These are phyloP conservation scores for Paecilomyces dactylethromorphus DNA, from an alignment of 2,329 filamentous ascomycete species.

Conservation along the genomic window DNA sequence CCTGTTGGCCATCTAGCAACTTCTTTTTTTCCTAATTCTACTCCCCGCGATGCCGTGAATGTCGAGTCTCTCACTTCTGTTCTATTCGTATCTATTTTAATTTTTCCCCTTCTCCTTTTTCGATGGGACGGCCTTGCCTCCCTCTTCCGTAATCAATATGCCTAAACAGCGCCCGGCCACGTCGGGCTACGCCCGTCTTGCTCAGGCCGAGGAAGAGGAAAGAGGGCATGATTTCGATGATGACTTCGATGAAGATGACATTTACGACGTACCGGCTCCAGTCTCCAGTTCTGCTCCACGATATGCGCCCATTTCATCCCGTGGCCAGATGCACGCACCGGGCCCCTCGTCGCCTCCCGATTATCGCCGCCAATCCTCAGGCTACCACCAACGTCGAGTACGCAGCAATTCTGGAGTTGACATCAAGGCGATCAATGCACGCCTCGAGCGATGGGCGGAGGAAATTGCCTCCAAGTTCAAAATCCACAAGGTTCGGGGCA, in stretches of 20 bases:
- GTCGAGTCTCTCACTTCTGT: background rate
- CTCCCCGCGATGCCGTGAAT: background rate
- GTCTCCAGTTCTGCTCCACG: constrained; percentile 52
- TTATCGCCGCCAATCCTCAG: constrained; percentile 42
- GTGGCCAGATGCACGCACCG: constrained; percentile 46
- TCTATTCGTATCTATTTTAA: background rate
- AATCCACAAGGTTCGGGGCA: constrained; percentile 68
- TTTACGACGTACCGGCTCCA: constrained; percentile 48
- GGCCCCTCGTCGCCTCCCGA: constrained; percentile 31
- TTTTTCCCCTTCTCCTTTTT: background rate
- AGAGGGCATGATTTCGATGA: constrained; percentile 45
- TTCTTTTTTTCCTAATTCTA: background rate
- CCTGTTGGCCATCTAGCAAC: background rate
- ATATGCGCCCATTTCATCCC: constrained; percentile 53
- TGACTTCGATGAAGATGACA: constrained; percentile 62
- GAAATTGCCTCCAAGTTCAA: constrained; percentile 98
- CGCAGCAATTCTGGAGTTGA: constrained; percentile 80
- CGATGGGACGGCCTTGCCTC: background rate
- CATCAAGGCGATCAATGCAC: constrained; percentile 95
- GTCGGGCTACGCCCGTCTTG: constrained; percentile 78
- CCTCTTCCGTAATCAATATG: constrained; percentile 46
- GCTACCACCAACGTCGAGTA: constrained; percentile 43
- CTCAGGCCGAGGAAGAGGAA: constrained; percentile 69
- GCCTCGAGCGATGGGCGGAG: constrained; percentile 92
- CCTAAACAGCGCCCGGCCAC: constrained; percentile 62